These are phyloP conservation scores for Geotrichum candidum DNA, from an alignment of 1,139 yeast species.

Conservation along the genomic window DNA sequence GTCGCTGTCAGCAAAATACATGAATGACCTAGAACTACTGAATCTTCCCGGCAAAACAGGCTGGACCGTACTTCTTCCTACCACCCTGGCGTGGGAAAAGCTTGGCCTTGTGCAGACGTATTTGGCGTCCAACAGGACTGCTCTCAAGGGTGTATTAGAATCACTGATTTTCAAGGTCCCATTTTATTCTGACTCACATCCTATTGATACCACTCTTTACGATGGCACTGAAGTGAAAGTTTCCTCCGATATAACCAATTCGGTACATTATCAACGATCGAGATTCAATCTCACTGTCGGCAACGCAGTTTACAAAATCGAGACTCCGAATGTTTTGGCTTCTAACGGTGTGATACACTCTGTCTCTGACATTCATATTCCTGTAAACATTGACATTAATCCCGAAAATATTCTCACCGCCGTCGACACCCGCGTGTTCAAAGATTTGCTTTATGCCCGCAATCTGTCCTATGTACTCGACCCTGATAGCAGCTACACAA, in stretches of 20 bases:
- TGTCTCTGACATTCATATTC: conserved; percentile 51
- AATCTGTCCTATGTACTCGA: conserved; percentile 36
- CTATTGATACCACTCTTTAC: conserved; percentile 25
- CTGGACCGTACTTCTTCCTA: conserved; percentile 74
- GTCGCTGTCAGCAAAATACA: conserved; percentile 46
- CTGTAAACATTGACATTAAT: conserved; percentile 50
- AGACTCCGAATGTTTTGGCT: conserved; percentile 64
- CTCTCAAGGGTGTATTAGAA: conserved; percentile 48
- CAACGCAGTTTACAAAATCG: conserved; percentile 23
- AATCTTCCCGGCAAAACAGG: conserved; percentile 49
- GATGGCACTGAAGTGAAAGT: conserved; percentile 38
- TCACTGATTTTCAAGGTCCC: conserved; percentile 58
- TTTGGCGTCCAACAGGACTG: conserved; percentile 47
- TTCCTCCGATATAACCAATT: not conserved
- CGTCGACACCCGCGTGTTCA: conserved; percentile 41
- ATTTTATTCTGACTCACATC: conserved; percentile 58
- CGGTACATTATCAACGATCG: not conserved
- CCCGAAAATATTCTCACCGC: conserved; percentile 53
- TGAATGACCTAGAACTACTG: conserved; percentile 46
- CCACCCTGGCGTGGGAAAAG: conserved; percentile 66
- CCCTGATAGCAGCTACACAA: conserved; percentile 44
- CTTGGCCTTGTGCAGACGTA: conserved; percentile 59
- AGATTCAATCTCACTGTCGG: conserved; percentile 29
- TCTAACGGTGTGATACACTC: conserved; percentile 85
- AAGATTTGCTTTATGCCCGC: conserved; percentile 43